phyloP scores from a whole-genome alignment of 768 basidiomycete species.

The Mrakia gelida region DNA sequence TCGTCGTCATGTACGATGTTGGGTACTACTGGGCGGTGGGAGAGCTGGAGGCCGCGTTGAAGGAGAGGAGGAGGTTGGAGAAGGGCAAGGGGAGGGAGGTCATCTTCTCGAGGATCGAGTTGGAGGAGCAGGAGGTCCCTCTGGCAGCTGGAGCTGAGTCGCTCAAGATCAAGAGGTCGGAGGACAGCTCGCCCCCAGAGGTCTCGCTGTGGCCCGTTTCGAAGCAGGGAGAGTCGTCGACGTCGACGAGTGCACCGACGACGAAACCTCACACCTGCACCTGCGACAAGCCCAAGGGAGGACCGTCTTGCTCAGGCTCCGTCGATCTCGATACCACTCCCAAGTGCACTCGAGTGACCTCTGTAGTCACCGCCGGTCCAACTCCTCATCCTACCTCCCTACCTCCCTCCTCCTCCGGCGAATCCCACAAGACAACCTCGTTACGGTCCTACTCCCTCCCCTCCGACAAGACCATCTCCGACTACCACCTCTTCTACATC shows the following conservation, averaged over 20 bases:
- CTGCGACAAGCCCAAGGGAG: not conserved
- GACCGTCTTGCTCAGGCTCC: not conserved
- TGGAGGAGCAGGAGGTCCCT: conserved; percentile 19
- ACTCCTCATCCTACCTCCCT: conserved; percentile 8
- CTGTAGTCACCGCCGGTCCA: not conserved
- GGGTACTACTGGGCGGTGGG: conserved; percentile 57
- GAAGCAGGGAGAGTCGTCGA: not conserved
- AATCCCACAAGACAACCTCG: conserved; percentile 26
- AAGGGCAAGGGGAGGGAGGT: conserved; percentile 29
- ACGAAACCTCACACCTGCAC: not conserved
- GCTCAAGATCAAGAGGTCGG: not conserved
- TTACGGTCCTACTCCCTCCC: conserved; percentile 41
- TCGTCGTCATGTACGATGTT: conserved; percentile 71
- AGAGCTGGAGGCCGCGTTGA: conserved; percentile 18
- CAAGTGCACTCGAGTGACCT: not conserved
- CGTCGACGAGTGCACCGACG: not conserved
- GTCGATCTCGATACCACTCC: not conserved
- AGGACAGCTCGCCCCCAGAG: not conserved
- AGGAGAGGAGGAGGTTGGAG: not conserved
- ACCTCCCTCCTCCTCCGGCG: not conserved
- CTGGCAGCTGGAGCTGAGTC: not conserved
- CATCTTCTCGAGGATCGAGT: conserved; percentile 26
- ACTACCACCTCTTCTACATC: conserved; percentile 56
- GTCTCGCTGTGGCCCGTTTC: not conserved
- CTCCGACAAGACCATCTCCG: conserved; percentile 37